These are phyloP conservation scores for Rhizopogon vesiculosus DNA, from an alignment of 768 basidiomycete genomes.

Conservation along the genomic window DNA sequence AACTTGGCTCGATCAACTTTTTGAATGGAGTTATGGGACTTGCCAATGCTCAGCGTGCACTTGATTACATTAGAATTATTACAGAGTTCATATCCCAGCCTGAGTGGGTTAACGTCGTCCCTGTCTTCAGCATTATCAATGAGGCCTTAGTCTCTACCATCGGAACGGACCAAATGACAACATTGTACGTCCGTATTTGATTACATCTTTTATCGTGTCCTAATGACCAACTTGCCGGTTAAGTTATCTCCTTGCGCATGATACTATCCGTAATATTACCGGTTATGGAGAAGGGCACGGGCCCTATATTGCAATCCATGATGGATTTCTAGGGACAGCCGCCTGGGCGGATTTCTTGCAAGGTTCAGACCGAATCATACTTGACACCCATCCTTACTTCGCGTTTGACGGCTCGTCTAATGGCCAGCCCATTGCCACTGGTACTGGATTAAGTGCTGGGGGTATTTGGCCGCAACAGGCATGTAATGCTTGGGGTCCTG, in stretches of 20 bases:
- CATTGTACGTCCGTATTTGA: conserved; percentile 46
- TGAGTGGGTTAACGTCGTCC: conserved; percentile 59
- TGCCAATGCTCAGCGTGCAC: conserved; percentile 76
- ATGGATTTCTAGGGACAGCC: conserved; percentile 47
- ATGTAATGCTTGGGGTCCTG: conserved; percentile 54
- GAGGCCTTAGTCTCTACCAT: conserved; percentile 52
- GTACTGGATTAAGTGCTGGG: conserved; percentile 29
- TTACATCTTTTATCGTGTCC: neutral
- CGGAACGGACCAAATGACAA: conserved; percentile 46
- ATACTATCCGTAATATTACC: conserved; percentile 67
- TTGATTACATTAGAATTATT: conserved; percentile 71
- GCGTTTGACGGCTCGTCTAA: conserved; percentile 44
- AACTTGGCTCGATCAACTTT: conserved; percentile 57
- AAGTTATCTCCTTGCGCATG: conserved; percentile 55
- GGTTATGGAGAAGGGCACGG: conserved; percentile 66
- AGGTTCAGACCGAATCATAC: conserved; percentile 56
- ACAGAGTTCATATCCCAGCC: conserved; percentile 81
- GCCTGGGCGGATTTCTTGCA: conserved; percentile 46
- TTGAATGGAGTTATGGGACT: conserved; percentile 75
- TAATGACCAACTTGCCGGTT: neutral
- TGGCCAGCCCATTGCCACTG: conserved; percentile 28
- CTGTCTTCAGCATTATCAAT: conserved; percentile 60
- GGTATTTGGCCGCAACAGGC: conserved; percentile 46
- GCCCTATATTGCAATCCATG: conserved; percentile 56
- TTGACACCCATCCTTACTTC: conserved; percentile 71